Evolutionary conservation across 306 rosid genomes (phyloP).

Genomic region (Canavalia ensiformis): DNA sequence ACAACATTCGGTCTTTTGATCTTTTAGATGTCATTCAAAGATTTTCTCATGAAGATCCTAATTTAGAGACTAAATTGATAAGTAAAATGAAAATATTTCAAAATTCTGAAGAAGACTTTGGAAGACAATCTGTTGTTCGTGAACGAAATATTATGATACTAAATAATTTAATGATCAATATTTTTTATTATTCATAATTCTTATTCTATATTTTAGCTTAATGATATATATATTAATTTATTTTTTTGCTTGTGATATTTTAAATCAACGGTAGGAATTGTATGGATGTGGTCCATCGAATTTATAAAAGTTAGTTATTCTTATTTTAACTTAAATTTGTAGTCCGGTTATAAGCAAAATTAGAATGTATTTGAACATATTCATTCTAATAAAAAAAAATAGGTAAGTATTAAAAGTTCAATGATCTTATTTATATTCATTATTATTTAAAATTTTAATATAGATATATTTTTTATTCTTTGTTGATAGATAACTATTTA

Average conservation of each 20-base stretch:
- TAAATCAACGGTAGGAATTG: constrained; percentile 16
- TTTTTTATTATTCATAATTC: neutral
- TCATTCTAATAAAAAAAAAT: constrained; percentile 3
- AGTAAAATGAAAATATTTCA: neutral
- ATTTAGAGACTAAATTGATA: neutral
- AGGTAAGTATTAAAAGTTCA: neutral
- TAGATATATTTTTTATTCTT: neutral
- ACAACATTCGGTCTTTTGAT: neutral
- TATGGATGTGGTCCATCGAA: neutral
- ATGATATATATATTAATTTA: neutral
- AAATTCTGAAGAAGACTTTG: neutral
- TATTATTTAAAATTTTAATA: neutral
- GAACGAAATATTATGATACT: neutral
- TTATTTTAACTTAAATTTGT: neutral
- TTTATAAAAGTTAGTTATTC: neutral
- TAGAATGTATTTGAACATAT: neutral
- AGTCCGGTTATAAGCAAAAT: neutral
- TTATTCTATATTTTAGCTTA: neutral
- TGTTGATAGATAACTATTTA: neutral
- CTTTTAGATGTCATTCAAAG: neutral
- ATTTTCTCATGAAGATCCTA: neutral
- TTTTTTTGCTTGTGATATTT: neutral
- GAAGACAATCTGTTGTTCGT: neutral
- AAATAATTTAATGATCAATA: neutral
- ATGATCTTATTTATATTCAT: neutral